Evolutionary conservation across 2,329 filamentous ascomycete genomes (phyloP).

Genomic region (Periconia sp.): DNA sequence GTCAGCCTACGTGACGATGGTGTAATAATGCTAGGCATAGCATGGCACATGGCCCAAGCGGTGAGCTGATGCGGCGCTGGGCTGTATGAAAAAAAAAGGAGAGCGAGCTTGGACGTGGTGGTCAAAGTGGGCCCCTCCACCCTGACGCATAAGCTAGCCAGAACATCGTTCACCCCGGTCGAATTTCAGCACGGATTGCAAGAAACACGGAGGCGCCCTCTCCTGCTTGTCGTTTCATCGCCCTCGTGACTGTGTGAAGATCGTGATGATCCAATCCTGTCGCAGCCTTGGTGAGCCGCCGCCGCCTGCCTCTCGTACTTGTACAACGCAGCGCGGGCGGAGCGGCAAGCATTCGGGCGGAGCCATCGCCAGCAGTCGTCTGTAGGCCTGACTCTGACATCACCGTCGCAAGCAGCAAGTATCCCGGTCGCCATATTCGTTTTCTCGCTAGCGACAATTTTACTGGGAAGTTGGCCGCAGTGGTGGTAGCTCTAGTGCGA

Average conservation of each 20-base stretch:
- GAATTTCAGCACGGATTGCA: constrained; percentile 36
- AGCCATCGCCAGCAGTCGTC: constrained; percentile 19
- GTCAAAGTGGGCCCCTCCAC: constrained; percentile 25
- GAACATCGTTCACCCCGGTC: constrained; percentile 47
- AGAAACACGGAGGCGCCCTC: constrained; percentile 44
- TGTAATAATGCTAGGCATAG: constrained; percentile 46
- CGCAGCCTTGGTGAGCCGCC: constrained; percentile 28
- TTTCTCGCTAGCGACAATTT: constrained; percentile 14
- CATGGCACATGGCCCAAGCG: constrained; percentile 46
- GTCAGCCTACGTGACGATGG: constrained; percentile 49
- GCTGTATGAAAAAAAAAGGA: constrained; percentile 47
- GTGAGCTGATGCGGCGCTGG: constrained; percentile 47
- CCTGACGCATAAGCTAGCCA: constrained; percentile 47
- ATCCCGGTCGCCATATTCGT: constrained; percentile 1
- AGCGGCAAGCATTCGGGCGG: constrained; percentile 17
- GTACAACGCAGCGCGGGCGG: constrained; percentile 25
- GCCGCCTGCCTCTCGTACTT: constrained; percentile 19
- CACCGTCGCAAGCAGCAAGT: constrained; percentile 19
- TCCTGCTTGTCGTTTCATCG: constrained; percentile 46
- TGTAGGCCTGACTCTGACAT: constrained; percentile 40
- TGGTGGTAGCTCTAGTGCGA: constrained; percentile 31
- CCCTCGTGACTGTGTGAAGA: constrained; percentile 48
- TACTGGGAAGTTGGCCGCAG: constrained; percentile 6
- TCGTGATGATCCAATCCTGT: constrained; percentile 43
- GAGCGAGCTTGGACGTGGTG: constrained; percentile 33